A percentile compares a stretch with the other conserved stretches of the same genome.
phyloP scores from a whole-genome alignment of 305 asterid species.

The Plantago rigida region DNA sequence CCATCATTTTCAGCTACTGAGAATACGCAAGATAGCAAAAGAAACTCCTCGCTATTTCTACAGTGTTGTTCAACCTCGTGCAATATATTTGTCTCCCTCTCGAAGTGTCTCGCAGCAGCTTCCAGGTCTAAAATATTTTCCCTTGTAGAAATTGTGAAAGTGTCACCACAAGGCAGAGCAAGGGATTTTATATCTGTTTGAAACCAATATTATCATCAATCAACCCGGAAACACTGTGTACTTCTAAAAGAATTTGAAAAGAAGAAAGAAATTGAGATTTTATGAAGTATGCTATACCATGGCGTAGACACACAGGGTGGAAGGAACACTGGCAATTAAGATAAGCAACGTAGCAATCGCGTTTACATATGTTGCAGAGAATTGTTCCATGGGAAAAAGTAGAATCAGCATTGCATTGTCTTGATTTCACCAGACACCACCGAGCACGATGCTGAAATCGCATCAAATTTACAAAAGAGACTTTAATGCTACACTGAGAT shows the following conservation, averaged over 20 bases:
- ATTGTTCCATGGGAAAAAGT: constrained; percentile 65
- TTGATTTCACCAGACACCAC: constrained; percentile 58
- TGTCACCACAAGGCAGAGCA: constrained; percentile 53
- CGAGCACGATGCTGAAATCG: constrained; percentile 78
- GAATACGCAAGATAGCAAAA: constrained; percentile 40
- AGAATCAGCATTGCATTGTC: constrained; percentile 39
- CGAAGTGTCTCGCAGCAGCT: constrained; percentile 70
- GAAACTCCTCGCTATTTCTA: constrained; percentile 39
- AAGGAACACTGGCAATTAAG: constrained; percentile 61
- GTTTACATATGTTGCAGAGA: constrained; percentile 78
- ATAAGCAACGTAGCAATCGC: constrained; percentile 87
- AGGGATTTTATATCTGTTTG: constrained; percentile 52
- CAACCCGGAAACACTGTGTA: constrained; percentile 12
- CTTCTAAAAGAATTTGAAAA: not conserved
- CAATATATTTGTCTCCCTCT: constrained; percentile 48
- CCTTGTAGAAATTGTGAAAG: constrained; percentile 45
- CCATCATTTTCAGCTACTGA: constrained; percentile 41
- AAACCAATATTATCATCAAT: constrained; percentile 23
- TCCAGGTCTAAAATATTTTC: constrained; percentile 65
- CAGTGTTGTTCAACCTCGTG: constrained; percentile 45
- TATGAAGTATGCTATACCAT: constrained; percentile 46
- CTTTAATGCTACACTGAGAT: constrained; percentile 44
- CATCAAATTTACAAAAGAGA: constrained; percentile 61
- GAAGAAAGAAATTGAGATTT: constrained; percentile 3
- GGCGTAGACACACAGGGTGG: constrained; percentile 84